phyloP scores from a whole-genome alignment of 2,329 filamentous ascomycete species.

The Thielaviopsis euricoi region DNA sequence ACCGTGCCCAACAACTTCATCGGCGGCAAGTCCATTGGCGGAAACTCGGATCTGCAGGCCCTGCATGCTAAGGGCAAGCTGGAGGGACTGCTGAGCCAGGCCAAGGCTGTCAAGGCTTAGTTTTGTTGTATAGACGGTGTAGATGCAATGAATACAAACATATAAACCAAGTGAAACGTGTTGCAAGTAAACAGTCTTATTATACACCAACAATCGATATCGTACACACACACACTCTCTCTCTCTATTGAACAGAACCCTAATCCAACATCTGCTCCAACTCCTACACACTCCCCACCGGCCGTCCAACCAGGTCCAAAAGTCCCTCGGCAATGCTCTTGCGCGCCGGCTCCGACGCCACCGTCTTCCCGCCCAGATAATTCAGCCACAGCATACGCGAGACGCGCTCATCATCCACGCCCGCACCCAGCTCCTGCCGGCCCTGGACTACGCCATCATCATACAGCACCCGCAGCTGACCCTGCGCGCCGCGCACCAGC shows the following conservation, averaged over 20 bases:
- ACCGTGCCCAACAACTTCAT: conserved; percentile 97
- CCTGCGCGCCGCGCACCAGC: conserved; percentile 48
- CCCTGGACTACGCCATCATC: conserved; percentile 32
- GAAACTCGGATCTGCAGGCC: conserved; percentile 69
- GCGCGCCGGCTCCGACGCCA: conserved; percentile 70
- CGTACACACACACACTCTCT: too few relatives aligned
- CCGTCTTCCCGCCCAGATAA: conserved; percentile 72
- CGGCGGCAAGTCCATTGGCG: conserved; percentile 76
- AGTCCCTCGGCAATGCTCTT: conserved; percentile 73
- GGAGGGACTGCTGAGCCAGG: conserved; percentile 25
- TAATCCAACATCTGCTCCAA: too few relatives aligned
- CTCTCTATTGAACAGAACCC: too few relatives aligned
- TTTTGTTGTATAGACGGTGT: neutral
- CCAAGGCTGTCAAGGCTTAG: conserved; percentile 28
- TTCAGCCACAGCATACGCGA: conserved; percentile 74
- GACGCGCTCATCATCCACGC: conserved; percentile 61
- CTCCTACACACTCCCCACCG: conserved; percentile 59
- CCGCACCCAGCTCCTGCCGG: conserved; percentile 44
- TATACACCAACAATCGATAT: too few relatives aligned
- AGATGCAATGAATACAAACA: too few relatives aligned
- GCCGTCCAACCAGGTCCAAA: conserved; percentile 73
- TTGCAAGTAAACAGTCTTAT: too few relatives aligned
- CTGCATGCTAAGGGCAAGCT: conserved; percentile 33
- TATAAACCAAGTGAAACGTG: too few relatives aligned
- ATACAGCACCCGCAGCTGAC: conserved; percentile 51